Conservation (phyloP, 2,329 filamentous ascomycete species). For the Penicillium sp. region DNA sequence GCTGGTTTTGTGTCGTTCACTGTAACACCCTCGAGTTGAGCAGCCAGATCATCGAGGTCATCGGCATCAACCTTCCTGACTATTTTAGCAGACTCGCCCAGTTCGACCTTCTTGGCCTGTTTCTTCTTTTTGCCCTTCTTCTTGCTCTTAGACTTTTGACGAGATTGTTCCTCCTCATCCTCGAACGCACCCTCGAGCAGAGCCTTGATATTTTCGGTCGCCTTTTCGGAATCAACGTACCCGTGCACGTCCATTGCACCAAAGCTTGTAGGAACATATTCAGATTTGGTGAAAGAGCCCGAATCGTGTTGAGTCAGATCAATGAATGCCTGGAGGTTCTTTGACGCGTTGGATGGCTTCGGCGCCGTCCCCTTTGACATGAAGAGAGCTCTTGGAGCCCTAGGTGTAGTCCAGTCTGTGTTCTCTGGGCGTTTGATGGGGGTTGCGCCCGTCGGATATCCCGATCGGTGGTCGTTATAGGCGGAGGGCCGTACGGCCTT, state of each 20-base stretch:
- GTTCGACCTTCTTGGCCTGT: slow-evolving; percentile 9
- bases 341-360: slow-evolving; percentile 44
- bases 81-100: slow-evolving; percentile 1
- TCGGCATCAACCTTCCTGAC: slow-evolving; percentile 28
- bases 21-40: slow-evolving; percentile 46
- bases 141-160: slow-evolving; percentile 40
- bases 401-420: slow-evolving; percentile 49
- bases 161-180: slow-evolving; percentile 46
- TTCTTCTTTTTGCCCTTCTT: slow-evolving; percentile 29
- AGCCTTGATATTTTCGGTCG: slow-evolving; percentile 56
- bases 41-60: slow-evolving; percentile 46
- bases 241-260: slow-evolving; percentile 57
- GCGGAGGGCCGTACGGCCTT: slow-evolving; percentile 41
- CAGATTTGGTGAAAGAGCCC: slow-evolving; percentile 32
- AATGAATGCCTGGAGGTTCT: slow-evolving; percentile 50
- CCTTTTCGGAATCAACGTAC: slow-evolving; percentile 52
- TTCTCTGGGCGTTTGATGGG: slow-evolving; percentile 55
- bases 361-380: slow-evolving; percentile 50
- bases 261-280: slow-evolving; percentile 51
- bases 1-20: slow-evolving; percentile 36
- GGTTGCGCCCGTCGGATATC: slow-evolving; percentile 36
- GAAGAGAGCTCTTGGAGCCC: slow-evolving; percentile 56
- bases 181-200: slow-evolving; percentile 55
- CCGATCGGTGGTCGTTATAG: slow-evolving; percentile 36
- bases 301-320: slow-evolving; percentile 51